Evolutionary conservation across 768 basidiomycete species (phyloP).

Genomic region (Auriscalpium vulgare): DNA sequence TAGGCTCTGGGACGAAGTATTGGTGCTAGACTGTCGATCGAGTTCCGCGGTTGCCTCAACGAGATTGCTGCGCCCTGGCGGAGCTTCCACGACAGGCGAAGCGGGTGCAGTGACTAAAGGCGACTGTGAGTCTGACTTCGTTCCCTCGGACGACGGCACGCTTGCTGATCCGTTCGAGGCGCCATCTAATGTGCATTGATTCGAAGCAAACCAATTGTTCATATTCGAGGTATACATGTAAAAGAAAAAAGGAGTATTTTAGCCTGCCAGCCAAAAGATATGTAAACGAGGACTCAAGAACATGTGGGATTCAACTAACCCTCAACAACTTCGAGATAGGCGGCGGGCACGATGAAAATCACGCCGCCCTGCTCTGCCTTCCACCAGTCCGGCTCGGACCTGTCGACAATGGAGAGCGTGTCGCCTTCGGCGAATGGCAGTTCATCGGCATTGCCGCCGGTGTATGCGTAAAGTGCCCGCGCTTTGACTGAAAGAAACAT

Average conservation of each 20-base stretch:
- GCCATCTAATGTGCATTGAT: constrained; percentile 1
- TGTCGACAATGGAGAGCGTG: constrained; percentile 69
- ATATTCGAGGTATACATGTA: constrained; percentile 17
- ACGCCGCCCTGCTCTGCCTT: constrained; percentile 84
- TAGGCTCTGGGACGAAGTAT: constrained; percentile 6
- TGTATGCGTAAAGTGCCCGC: constrained; percentile 75
- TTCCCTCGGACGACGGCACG: too few relatives aligned
- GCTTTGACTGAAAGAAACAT: constrained; percentile 43
- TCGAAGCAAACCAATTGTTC: constrained; percentile 11
- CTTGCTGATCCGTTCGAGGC: background rate
- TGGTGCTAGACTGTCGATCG: background rate
- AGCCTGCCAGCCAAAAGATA: constrained; percentile 56
- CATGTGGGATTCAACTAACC: constrained; percentile 69
- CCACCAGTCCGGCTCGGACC: constrained; percentile 88
- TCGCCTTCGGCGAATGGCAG: constrained; percentile 84
- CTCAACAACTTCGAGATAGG: constrained; percentile 78
- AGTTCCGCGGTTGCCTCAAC: too few relatives aligned
- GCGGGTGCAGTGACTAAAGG: too few relatives aligned
- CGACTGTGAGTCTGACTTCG: too few relatives aligned
- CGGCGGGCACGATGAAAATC: constrained; percentile 87
- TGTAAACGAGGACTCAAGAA: constrained; percentile 57
- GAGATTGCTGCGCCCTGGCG: too few relatives aligned
- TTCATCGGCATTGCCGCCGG: constrained; percentile 65
- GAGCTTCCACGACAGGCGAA: too few relatives aligned
- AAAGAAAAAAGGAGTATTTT: constrained; percentile 57